phyloP scores from a whole-genome alignment of 1,284 basidiomycete species.

The Neonothopanus nambi region DNA sequence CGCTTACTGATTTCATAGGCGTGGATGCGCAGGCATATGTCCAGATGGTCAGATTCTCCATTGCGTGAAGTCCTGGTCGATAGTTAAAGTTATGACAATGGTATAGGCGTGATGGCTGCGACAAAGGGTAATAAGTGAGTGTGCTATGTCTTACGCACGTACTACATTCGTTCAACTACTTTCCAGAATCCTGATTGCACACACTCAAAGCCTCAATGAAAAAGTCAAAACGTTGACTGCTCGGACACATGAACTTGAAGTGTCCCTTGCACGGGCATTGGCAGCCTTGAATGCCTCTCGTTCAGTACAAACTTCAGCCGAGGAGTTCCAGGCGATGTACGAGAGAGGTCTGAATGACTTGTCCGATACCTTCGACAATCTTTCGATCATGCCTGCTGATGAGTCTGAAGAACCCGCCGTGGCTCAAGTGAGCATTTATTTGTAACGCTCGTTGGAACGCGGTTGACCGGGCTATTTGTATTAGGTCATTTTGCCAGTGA shows the following conservation, averaged over 20 bases:
- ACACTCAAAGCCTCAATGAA: slow-evolving; percentile 44
- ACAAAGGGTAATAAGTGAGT: slow-evolving; percentile 58
- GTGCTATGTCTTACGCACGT: slow-evolving; percentile 5
- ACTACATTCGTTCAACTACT: background rate
- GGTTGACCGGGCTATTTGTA: slow-evolving; percentile 36
- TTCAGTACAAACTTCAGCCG: slow-evolving; percentile 5
- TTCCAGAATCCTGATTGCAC: slow-evolving; percentile 46
- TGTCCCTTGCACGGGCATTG: slow-evolving; percentile 39
- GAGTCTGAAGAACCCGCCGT: slow-evolving; percentile 50
- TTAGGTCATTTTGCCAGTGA: slow-evolving; percentile 42
- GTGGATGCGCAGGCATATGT: slow-evolving; percentile 54
- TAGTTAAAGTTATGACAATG: background rate
- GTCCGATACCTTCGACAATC: slow-evolving; percentile 40
- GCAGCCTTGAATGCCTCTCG: slow-evolving; percentile 11
- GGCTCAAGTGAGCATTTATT: slow-evolving; percentile 39
- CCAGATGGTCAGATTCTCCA: slow-evolving; percentile 39
- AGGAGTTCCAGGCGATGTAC: slow-evolving; percentile 19
- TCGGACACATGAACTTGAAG: slow-evolving; percentile 58
- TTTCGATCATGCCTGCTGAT: slow-evolving; percentile 44
- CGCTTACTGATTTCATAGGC: slow-evolving; percentile 26
- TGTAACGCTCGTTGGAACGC: background rate
- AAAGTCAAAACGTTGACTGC: slow-evolving; percentile 45
- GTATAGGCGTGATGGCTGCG: slow-evolving; percentile 46
- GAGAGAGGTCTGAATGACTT: slow-evolving; percentile 27
- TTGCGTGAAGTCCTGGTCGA: background rate